Evolutionary conservation across 805 yeast genomes (phyloP).

Genomic region (Saturnispora galanensis): DNA sequence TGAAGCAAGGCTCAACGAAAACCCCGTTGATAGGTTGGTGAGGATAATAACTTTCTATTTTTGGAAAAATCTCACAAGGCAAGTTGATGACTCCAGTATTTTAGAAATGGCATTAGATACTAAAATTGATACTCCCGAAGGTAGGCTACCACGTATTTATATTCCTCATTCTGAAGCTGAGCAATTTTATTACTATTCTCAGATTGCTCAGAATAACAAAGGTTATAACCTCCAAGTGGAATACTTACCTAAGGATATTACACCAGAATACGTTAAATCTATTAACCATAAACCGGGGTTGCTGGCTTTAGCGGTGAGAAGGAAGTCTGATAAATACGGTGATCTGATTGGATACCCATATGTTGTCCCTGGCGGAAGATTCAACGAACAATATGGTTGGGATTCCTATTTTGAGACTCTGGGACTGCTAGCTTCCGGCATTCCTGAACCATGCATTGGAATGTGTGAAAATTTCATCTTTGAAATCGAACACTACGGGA

Average conservation of each 20-base stretch:
- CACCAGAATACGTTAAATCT: conserved; percentile 68
- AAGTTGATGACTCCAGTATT: conserved; percentile 51
- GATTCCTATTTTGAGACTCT: conserved; percentile 89
- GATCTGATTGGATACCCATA: conserved; percentile 60
- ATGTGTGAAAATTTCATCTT: conserved; percentile 89
- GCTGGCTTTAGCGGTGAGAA: conserved; percentile 66
- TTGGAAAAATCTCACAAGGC: conserved; percentile 73
- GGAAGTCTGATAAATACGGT: conserved; percentile 21
- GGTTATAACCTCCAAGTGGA: conserved; percentile 59
- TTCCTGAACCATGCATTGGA: conserved; percentile 66
- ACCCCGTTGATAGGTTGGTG: conserved; percentile 70
- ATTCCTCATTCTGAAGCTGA: conserved; percentile 61
- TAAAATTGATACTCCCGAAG: conserved; percentile 54
- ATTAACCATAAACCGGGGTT: conserved; percentile 79
- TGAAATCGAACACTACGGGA: conserved; percentile 85
- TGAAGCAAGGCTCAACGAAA: conserved; percentile 75
- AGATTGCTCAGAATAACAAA: conserved; percentile 46
- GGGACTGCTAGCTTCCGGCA: conserved; percentile 63
- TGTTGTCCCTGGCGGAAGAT: conserved; percentile 95
- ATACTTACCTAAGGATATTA: conserved; percentile 62
- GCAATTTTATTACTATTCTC: conserved; percentile 58
- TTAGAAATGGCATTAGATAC: conserved; percentile 68
- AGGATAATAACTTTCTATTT: conserved; percentile 67
- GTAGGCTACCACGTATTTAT: conserved; percentile 65
- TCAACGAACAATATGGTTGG: conserved; percentile 97